phyloP scores from a whole-genome alignment of 495 filamentous ascomycete species.

The Aspergillus saccharolyticus region DNA sequence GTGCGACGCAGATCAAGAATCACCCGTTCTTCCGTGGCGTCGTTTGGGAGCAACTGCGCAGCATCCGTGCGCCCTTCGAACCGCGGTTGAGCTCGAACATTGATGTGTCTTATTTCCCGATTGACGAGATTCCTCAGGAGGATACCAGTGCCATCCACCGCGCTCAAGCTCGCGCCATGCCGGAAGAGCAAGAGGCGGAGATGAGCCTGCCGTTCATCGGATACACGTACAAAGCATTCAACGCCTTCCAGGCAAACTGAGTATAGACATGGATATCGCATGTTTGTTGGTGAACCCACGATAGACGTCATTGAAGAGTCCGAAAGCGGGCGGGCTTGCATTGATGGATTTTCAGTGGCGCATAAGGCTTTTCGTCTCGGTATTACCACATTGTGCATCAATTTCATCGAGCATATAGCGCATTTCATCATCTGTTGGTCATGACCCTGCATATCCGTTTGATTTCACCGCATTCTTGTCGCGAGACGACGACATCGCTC shows the following conservation, averaged over 20 bases:
- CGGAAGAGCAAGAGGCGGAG: slow-evolving; percentile 65
- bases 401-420: slow-evolving; percentile 41
- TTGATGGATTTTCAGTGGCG: slow-evolving; percentile 24
- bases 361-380: slow-evolving; percentile 19
- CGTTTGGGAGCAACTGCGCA: slow-evolving; percentile 83
- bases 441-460: slow-evolving; percentile 29
- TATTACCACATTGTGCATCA: slow-evolving; percentile 17
- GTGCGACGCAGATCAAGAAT: slow-evolving; percentile 81
- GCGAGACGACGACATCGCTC: slow-evolving; percentile 24
- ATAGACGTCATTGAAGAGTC: slow-evolving; percentile 19
- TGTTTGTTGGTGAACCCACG: slow-evolving; percentile 15
- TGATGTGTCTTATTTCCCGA: slow-evolving; percentile 98
- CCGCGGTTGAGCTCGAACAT: slow-evolving; percentile 85
- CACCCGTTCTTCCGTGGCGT: slow-evolving; percentile 97
- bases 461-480: slow-evolving; percentile 24
- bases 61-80: slow-evolving; percentile 92
- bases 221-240: slow-evolving; percentile 98
- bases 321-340: slow-evolving; percentile 39
- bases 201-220: slow-evolving; percentile 96
- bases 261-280: slow-evolving; percentile 8
- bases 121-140: slow-evolving; percentile 92
- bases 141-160: slow-evolving; percentile 69
- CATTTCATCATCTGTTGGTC: slow-evolving; percentile 34
- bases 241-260: slow-evolving; percentile 58
- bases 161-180: slow-evolving; percentile 58